Percentiles rank a stretch among this genome's conserved stretches.
These are phyloP conservation scores for Thalassiosira livingstoniorum DNA, from an alignment of 352 stramenopile species.

Conservation along the genomic window DNA sequence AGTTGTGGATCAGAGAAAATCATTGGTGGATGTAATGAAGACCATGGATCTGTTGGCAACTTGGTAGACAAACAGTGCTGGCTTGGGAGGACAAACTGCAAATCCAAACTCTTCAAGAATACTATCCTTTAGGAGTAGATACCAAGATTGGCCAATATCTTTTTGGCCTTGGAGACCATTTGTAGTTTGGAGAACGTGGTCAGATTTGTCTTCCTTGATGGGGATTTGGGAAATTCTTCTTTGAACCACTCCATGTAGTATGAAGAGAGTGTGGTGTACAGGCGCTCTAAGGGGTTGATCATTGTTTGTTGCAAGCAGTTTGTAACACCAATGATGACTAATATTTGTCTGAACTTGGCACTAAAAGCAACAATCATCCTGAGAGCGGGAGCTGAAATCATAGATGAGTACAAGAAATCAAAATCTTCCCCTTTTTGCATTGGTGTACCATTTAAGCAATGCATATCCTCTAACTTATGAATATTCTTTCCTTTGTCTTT, in stretches of 20 bases:
- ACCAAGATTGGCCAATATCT: constrained; percentile 24
- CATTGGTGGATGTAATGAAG: constrained; percentile 38
- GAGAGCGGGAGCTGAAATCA: not conserved
- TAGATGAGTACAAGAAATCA: constrained; percentile 21
- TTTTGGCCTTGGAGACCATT: constrained; percentile 37
- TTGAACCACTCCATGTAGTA: constrained; percentile 30
- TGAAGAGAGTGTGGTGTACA: constrained; percentile 1
- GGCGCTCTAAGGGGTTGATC: not conserved
- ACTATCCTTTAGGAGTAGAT: constrained; percentile 3
- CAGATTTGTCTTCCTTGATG: constrained; percentile 17
- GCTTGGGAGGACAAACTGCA: constrained; percentile 2
- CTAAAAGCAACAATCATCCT: not conserved
- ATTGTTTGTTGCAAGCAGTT: constrained; percentile 25
- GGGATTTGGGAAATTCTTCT: constrained; percentile 19
- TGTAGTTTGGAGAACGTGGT: constrained; percentile 1
- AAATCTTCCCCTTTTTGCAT: constrained; percentile 27
- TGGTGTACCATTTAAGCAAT: constrained; percentile 33
- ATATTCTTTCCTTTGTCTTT: constrained; percentile 31
- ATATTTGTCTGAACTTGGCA: not conserved
- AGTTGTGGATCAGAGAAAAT: constrained; percentile 36
- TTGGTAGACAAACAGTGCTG: constrained; percentile 7
- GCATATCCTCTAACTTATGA: constrained; percentile 12
- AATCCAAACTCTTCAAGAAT: constrained; percentile 28
- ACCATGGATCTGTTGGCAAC: constrained; percentile 8
- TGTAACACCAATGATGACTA: constrained; percentile 2